These are phyloP conservation scores for Gaeumannomyces tritici DNA, from an alignment of 2,329 filamentous ascomycete genomes.

Conservation along the genomic window DNA sequence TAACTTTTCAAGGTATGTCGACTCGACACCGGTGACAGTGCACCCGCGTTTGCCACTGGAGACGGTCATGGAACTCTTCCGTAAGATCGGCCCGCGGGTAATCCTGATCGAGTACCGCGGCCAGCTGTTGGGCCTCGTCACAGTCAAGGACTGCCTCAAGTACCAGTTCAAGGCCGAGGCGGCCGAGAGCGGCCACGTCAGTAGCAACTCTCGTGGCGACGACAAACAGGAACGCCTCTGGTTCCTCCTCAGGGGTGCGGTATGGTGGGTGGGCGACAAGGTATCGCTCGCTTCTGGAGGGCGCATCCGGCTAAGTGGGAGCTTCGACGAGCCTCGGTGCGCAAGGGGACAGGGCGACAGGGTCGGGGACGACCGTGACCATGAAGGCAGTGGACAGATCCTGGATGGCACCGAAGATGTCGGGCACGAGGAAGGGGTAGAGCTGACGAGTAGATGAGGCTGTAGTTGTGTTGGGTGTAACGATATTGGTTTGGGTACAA, in stretches of 20 bases:
- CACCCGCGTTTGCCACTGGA: constrained; percentile 88
- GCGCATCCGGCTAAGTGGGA: constrained; percentile 39
- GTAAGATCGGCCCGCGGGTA: constrained; percentile 90
- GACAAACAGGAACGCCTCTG: constrained; percentile 59
- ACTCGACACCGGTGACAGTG: constrained; percentile 79
- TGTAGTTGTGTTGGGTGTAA: background rate
- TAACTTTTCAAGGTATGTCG: constrained; percentile 81
- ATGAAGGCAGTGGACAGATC: constrained; percentile 20
- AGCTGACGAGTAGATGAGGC: background rate
- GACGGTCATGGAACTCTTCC: constrained; percentile 97
- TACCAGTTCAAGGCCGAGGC: constrained; percentile 96
- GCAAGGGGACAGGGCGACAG: constrained; percentile 13
- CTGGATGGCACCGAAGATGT: constrained; percentile 40
- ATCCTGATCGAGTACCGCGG: constrained; percentile 90
- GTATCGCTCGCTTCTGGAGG: constrained; percentile 45
- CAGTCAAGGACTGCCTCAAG: constrained; percentile 92
- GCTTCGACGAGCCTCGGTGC: constrained; percentile 20
- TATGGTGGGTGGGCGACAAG: constrained; percentile 49
- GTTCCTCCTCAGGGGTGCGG: constrained; percentile 41
- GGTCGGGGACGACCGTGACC: constrained; percentile 25
- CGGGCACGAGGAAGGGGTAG: constrained; percentile 23
- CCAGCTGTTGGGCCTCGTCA: constrained; percentile 74
- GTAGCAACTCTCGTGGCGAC: constrained; percentile 23
- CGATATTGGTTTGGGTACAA: background rate
- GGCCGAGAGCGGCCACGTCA: constrained; percentile 55